A percentile compares a stretch with the other conserved stretches of the same genome.
Conservation (phyloP, 495 filamentous ascomycete species). For the Trichoderma parareesei region DNA sequence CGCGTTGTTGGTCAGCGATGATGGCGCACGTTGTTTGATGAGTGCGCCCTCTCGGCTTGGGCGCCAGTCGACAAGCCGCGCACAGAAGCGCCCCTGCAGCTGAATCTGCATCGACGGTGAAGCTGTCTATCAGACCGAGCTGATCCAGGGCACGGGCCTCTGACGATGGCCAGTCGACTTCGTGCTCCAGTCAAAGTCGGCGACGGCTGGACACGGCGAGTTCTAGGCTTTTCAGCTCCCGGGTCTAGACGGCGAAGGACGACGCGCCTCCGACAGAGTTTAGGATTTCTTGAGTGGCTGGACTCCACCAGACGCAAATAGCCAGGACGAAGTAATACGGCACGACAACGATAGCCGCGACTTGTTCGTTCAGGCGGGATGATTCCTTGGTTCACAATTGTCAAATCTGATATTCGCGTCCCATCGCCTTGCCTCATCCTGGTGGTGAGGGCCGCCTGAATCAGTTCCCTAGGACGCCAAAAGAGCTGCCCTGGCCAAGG, state of each 20-base stretch:
- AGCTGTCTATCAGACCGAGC: neutral
- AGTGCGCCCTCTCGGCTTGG: neutral
- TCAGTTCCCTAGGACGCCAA: neutral
- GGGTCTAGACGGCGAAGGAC: neutral
- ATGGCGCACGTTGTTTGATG: neutral
- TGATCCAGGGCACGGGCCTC: neutral
- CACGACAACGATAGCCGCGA: neutral
- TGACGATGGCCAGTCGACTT: neutral
- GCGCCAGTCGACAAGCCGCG: neutral
- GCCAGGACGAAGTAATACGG: neutral
- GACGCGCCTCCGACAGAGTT: neutral
- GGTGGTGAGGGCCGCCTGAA: neutral
- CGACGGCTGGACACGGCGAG: neutral
- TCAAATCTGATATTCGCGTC: too few relatives aligned
- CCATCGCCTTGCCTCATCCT: neutral
- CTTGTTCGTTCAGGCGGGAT: neutral
- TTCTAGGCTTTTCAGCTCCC: constrained; percentile 3
- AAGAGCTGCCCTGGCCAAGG: neutral
- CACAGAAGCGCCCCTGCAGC: neutral
- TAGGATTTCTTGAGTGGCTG: neutral
- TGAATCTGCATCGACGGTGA: neutral
- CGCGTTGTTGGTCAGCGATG: neutral
- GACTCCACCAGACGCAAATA: neutral
- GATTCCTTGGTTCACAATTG: neutral
- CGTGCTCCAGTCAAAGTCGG: neutral